These are phyloP conservation scores for Quercus cerris DNA, from an alignment of 306 rosid species.

Conservation along the genomic window DNA sequence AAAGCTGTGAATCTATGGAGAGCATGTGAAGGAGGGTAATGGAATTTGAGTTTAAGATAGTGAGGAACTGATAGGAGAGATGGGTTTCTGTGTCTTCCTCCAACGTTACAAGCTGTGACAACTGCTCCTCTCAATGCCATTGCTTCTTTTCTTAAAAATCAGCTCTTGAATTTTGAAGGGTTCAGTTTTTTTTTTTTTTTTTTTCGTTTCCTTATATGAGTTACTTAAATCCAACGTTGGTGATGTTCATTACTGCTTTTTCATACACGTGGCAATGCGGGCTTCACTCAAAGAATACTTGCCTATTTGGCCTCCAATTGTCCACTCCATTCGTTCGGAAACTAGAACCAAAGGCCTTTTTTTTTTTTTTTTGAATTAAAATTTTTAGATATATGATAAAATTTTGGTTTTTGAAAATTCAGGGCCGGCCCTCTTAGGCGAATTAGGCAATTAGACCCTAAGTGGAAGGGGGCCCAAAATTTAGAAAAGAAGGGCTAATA, in stretches of 20 bases:
- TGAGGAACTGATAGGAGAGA: slow-evolving; percentile 3
- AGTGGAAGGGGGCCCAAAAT: too few species aligned
- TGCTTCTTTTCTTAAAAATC: background rate
- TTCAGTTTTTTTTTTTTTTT: background rate
- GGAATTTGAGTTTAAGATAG: too few species aligned
- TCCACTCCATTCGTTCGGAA: background rate
- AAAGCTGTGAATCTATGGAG: too few species aligned
- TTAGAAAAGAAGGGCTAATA: too few species aligned
- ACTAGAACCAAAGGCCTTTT: too few species aligned
- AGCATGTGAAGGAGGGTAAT: too few species aligned
- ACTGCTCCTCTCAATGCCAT: slow-evolving; percentile 64
- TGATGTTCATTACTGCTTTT: background rate
- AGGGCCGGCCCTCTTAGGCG: too few species aligned
- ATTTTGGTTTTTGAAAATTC: too few species aligned
- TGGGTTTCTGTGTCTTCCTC: slow-evolving; percentile 31
- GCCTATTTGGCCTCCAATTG: background rate
- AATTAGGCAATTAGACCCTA: too few species aligned
- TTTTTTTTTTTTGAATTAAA: too few species aligned
- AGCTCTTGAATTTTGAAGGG: background rate
- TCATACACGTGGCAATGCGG: background rate
- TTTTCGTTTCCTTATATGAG: too few species aligned
- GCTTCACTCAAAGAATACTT: background rate
- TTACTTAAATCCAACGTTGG: background rate
- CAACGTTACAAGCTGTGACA: slow-evolving; percentile 31
- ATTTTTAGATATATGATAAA: too few species aligned